These are phyloP conservation scores for Vigna angularis DNA, from an alignment of 306 rosid genomes.

Conservation along the genomic window DNA sequence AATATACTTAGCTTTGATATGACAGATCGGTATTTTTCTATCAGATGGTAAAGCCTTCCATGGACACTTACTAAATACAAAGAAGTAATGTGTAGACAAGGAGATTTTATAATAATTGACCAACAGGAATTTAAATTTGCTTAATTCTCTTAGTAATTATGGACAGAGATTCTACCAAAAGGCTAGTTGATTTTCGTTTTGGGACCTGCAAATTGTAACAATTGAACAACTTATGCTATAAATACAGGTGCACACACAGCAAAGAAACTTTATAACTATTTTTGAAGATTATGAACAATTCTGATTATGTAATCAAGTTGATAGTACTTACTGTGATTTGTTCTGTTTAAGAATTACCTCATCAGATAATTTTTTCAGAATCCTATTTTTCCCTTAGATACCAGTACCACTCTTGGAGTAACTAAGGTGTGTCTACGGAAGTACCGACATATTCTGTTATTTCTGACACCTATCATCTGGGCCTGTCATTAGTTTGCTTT, in stretches of 20 bases:
- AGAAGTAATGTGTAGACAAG: background rate
- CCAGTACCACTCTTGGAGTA: background rate
- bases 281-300: background rate
- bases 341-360: background rate
- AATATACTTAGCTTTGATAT: conserved; percentile 13
- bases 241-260: background rate
- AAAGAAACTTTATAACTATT: background rate
- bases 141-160: background rate
- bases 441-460: background rate
- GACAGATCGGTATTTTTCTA: conserved; percentile 11
- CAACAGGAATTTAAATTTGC: background rate
- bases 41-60: conserved; percentile 6
- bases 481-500: background rate
- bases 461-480: background rate
- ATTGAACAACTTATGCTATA: background rate
- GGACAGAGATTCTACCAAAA: background rate
- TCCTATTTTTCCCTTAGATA: background rate
- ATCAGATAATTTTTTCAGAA: background rate
- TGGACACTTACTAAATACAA: background rate
- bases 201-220: background rate
- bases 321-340: background rate
- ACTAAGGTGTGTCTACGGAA: background rate
- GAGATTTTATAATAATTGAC: too few relatives aligned
- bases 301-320: background rate
- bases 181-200: conserved; percentile 1